Evolutionary conservation across 2,329 filamentous ascomycete species (phyloP), one percentile per base, ranked within the genome.

Genomic region (Seiridium unicorne): DNA sequence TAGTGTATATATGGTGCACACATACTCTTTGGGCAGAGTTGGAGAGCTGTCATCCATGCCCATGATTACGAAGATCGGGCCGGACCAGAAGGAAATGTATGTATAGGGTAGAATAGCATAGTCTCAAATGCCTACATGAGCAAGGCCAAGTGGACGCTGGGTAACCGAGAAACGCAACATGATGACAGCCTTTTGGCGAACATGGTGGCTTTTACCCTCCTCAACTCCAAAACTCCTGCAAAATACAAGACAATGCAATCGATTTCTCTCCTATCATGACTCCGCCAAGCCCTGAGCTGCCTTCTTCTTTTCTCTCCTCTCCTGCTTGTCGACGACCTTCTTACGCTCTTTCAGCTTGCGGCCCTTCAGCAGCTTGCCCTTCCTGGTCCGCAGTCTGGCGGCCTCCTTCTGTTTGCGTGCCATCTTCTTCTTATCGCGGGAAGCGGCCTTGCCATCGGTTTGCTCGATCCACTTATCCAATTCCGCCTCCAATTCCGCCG

Each of bases 401-500:
- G 60, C 62, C 26, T 70, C 66, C 60, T 64, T 66, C 38, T 48
- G 58, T 46, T 64, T 68, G 42, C 64, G 66, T 18, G 34, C 7
- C 48, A 56, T 56, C 60, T 67, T 66, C 64, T 66, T 73, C 49
- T 64, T 44, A n/a, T 31, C n/a, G 48, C 64, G 63, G 2, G 34
- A 26, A 1, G 53, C 58, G 1, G 36, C 34, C 61, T 62, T 67
- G 36, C 5, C 31, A 48, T 71, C 69, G 31, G 62, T 59, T 6
- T n/a, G 40, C 32, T 55, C 49, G 8, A 55, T 60, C 65, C 67
- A 73, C 55, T 57, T 42, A 8, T 67, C 64, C 7, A 73, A 60
- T 10, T 57, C 48, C 7, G 60, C 55, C 57, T 73, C 65, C 6
- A 73, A 66, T 58, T 67, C 61, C 4, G 64, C 64, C 18, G 64